A percentile compares a stretch with the other conserved stretches of the same genome.
Conservation (phyloP, 352 stramenopile genomes). For the Pythium dissotocum region DNA sequence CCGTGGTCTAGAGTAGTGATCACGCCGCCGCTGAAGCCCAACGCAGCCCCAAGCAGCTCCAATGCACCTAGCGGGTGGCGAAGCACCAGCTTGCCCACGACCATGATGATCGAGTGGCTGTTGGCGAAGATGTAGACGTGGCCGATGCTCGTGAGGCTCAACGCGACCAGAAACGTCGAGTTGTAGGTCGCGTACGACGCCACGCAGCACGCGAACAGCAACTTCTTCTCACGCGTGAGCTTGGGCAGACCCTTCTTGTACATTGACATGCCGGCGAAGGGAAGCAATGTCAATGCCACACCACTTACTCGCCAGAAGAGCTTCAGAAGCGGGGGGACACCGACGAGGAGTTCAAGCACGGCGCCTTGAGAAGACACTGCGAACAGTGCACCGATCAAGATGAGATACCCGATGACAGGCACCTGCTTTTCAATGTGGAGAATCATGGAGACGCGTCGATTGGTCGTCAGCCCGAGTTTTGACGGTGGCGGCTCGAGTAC, state of each 20-base stretch:
- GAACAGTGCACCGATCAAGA: slow-evolving; percentile 40
- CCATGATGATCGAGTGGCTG: slow-evolving; percentile 55
- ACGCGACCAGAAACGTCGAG: slow-evolving; percentile 48
- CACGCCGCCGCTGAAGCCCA: slow-evolving; percentile 46
- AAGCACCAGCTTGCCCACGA: slow-evolving; percentile 47
- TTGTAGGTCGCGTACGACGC: slow-evolving; percentile 48
- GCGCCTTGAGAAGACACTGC: slow-evolving; percentile 52
- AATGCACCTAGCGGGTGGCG: slow-evolving; percentile 33
- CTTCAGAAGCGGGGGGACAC: slow-evolving; percentile 48
- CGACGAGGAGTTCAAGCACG: slow-evolving; percentile 40
- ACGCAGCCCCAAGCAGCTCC: slow-evolving; percentile 39
- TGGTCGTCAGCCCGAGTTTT: slow-evolving; percentile 3
- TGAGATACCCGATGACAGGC: slow-evolving; percentile 42
- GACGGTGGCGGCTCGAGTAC: slow-evolving; percentile 9
- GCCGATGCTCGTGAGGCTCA: slow-evolving; percentile 52
- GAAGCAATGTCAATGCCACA: slow-evolving; percentile 38
- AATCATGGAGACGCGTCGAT: slow-evolving; percentile 30
- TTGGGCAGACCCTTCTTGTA: slow-evolving; percentile 27
- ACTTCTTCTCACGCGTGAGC: slow-evolving; percentile 19
- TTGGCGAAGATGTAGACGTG: slow-evolving; percentile 65
- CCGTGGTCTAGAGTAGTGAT: slow-evolving; percentile 42
- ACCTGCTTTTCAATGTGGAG: slow-evolving; percentile 55
- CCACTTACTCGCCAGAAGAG: slow-evolving; percentile 60
- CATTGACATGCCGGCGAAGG: slow-evolving; percentile 32
- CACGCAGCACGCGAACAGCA: slow-evolving; percentile 33